Conservation (phyloP, 2,329 filamentous ascomycete genomes). For the Phaeosphaeria sp. region DNA sequence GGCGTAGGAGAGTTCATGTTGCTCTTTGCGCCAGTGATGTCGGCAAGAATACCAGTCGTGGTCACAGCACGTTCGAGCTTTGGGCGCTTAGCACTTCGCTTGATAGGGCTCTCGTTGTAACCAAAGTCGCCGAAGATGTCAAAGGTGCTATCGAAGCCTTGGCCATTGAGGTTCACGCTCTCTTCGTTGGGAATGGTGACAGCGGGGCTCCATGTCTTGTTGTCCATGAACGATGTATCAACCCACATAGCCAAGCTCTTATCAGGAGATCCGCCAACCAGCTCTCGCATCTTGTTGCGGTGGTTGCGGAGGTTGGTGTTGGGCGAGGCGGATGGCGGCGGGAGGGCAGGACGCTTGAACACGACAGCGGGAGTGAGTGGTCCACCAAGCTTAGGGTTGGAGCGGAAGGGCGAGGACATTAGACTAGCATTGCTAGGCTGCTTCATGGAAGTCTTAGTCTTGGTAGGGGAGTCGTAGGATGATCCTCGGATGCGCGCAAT, state of each 20-base stretch:
- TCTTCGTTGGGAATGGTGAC: conserved; percentile 68
- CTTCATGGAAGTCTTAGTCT: conserved; percentile 63
- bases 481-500: conserved; percentile 92
- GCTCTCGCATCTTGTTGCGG: conserved; percentile 78
- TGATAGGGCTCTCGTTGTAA: conserved; percentile 68
- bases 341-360: conserved; percentile 71
- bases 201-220: conserved; percentile 66
- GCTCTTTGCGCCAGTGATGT: conserved; percentile 63
- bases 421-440: conserved; percentile 47
- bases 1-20: conserved; percentile 50
- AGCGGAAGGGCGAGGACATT: conserved; percentile 51
- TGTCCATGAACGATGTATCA: conserved; percentile 56
- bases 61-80: conserved; percentile 68
- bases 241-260: conserved; percentile 61
- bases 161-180: conserved; percentile 58
- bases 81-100: conserved; percentile 63
- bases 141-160: conserved; percentile 59
- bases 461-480: conserved; percentile 89
- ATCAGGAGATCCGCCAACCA: conserved; percentile 77
- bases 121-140: conserved; percentile 65
- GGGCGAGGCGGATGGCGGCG: conserved; percentile 82
- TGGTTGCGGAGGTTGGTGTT: conserved; percentile 92
- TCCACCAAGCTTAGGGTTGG: conserved; percentile 37
- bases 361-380: conserved; percentile 86
- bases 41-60: conserved; percentile 67